Base-by-base conservation (phyloP, 2,329 filamentous ascomycete species). In the Aphanocladium album region DNA sequence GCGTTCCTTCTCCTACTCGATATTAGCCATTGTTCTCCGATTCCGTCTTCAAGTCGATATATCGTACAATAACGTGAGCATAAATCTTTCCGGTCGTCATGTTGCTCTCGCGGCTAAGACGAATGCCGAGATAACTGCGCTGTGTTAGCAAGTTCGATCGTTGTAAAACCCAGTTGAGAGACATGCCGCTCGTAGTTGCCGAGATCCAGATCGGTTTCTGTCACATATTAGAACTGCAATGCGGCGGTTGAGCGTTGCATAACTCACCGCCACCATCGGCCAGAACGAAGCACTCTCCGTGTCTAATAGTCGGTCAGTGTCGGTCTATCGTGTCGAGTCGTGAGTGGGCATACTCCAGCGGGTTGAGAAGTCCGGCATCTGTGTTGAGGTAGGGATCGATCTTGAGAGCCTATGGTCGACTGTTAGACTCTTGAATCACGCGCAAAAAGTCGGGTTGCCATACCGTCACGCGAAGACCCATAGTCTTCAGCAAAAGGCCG, bases 51-150 rank as follows among this genome's bases (percentile, higher is more conserved):
- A n/a, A 50, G 21, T 49, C 17, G 23, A 47, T 47, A 27, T 43
- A 59, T 4, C 83, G 80, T 71, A 88, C 82, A 68, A 96, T 92
- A 58, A 97, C 93, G 69, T 89, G 86, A 70, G 91, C 83, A 77
- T 97, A 98, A 67, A 98, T 91, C 80, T 98, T 97, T 71, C 95
- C 95, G 6, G 93, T 96, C 3, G 95, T 99, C 76, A 99, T 96
- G 76, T 98, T 98, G 80, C 93, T 91, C 68, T 96, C 92, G 63
- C 88, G 82, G 9, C 86, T 91, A 63, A 98, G 82, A 60, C 88
- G 90, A 65, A 93, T 88, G 70, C 88, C 88, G 59, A 96, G 86
- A 51, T 57, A 53, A 16, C 55, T 57, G 33, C 19, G 27, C 3
- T 5, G 16, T 50, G 45, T 50, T 57, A 50, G 55, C 33, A 8